Conservation (phyloP, 192 early-diverging fungal species). For the Rhizoclosmatium globosum region DNA sequence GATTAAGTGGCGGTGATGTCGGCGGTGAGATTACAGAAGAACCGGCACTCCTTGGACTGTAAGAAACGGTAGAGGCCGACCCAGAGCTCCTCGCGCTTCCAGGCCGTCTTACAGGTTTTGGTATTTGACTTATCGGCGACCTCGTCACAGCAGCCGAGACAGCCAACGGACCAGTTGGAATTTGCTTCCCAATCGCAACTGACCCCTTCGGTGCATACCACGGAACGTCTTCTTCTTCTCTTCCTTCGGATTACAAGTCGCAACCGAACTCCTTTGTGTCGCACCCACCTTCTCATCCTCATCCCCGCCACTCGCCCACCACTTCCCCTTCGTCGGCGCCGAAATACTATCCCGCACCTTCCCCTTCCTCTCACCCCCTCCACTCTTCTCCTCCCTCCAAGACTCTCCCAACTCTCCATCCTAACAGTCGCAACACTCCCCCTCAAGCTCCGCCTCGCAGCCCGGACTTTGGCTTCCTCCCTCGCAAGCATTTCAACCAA, state of each 20-base stretch:
- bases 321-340: background rate
- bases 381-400: background rate
- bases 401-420: background rate
- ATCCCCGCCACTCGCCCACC: background rate
- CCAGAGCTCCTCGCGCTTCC: background rate
- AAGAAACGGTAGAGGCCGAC: background rate
- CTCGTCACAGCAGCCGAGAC: background rate
- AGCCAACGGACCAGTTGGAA: background rate
- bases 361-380: background rate
- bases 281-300: background rate
- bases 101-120: background rate
- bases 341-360: background rate
- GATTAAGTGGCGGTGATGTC: background rate
- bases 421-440: background rate
- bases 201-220: too few species aligned
- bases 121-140: background rate
- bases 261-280: too few species aligned
- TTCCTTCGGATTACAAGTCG: too few species aligned
- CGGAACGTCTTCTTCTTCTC: too few species aligned
- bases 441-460: background rate
- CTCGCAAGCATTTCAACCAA: constrained; percentile 60
- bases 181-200: too few species aligned
- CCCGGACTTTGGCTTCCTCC: constrained; percentile 39
- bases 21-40: background rate
- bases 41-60: too few species aligned